Conservation (phyloP, 495 filamentous ascomycete genomes). For the Aspergillus ellipticus region DNA sequence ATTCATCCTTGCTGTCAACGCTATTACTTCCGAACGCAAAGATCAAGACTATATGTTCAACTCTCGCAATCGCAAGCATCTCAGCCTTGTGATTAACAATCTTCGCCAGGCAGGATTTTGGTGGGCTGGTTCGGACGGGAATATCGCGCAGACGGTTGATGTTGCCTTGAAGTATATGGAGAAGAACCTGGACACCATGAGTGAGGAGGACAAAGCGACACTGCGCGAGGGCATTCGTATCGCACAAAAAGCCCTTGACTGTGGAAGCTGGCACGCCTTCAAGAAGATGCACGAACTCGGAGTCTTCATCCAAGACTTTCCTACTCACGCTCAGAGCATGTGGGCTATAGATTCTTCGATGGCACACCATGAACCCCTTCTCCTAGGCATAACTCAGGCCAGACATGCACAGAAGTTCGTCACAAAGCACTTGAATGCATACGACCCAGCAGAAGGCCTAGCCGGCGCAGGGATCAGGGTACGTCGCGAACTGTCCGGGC, state of each 20-base stretch:
- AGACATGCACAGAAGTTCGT: constrained; percentile 56
- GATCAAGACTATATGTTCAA: constrained; percentile 91
- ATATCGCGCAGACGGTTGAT: constrained; percentile 60
- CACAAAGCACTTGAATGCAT: constrained; percentile 44
- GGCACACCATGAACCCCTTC: constrained; percentile 27
- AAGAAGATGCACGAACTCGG: constrained; percentile 74
- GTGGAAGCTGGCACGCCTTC: constrained; percentile 60
- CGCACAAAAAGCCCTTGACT: constrained; percentile 55
- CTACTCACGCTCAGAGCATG: constrained; percentile 41
- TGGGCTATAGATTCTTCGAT: constrained; percentile 59
- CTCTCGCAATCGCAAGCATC: constrained; percentile 57
- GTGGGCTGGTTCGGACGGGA: constrained; percentile 72
- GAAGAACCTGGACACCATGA: constrained; percentile 49
- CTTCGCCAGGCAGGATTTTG: constrained; percentile 85
- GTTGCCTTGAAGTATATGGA: constrained; percentile 61
- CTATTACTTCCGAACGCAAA: constrained; percentile 80
- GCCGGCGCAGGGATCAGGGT: constrained; percentile 43
- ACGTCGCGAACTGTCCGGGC: constrained; percentile 27
- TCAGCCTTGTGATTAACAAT: constrained; percentile 69
- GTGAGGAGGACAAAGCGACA: constrained; percentile 52
- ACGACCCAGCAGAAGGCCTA: constrained; percentile 51
- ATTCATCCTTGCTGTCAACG: constrained; percentile 75
- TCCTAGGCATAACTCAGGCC: constrained; percentile 56
- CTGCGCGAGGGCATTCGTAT: constrained; percentile 60
- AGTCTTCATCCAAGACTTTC: constrained; percentile 62